Percentiles rank a stretch among this genome's conserved stretches.
Evolutionary conservation across 2,329 filamentous ascomycete genomes (phyloP).

Genomic region (Botrytis byssoidea): DNA sequence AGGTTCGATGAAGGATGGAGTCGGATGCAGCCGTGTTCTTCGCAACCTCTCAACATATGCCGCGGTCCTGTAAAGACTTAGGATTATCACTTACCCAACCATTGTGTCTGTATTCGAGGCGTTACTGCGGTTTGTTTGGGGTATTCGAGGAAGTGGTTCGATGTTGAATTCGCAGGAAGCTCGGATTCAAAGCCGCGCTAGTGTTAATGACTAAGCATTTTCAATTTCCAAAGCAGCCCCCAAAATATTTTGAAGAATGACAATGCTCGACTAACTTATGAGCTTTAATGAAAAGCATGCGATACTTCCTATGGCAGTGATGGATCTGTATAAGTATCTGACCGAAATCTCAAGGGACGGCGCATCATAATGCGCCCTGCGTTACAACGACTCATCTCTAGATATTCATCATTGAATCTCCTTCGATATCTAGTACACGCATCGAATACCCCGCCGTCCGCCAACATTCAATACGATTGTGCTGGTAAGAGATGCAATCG

Average conservation of each 20-base stretch:
- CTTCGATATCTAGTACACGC: constrained; percentile 29
- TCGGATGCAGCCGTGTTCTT: background rate
- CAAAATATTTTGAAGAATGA: constrained; percentile 4
- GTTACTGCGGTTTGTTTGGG: constrained; percentile 9
- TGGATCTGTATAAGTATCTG: constrained; percentile 11
- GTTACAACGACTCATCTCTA: constrained; percentile 35
- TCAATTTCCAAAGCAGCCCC: background rate
- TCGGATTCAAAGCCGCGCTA: constrained; percentile 19
- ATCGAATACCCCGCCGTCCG: constrained; percentile 14
- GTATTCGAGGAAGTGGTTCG: constrained; percentile 20
- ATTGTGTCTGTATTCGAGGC: constrained; percentile 32
- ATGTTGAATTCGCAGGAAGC: constrained; percentile 22
- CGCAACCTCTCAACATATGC: background rate
- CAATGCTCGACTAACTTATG: constrained; percentile 1
- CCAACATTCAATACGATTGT: background rate
- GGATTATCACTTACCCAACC: constrained; percentile 35
- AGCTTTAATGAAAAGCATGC: constrained; percentile 7
- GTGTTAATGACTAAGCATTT: constrained; percentile 28
- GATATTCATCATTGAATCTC: constrained; percentile 35
- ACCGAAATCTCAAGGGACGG: constrained; percentile 8
- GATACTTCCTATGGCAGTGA: constrained; percentile 5
- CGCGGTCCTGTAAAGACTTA: background rate
- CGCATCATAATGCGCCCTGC: constrained; percentile 27
- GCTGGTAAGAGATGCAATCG: constrained; percentile 7
- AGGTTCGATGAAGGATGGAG: too few relatives aligned